Evolutionary conservation across 129 eudicot species (phyloP).

Genomic region (Daucus carota): DNA sequence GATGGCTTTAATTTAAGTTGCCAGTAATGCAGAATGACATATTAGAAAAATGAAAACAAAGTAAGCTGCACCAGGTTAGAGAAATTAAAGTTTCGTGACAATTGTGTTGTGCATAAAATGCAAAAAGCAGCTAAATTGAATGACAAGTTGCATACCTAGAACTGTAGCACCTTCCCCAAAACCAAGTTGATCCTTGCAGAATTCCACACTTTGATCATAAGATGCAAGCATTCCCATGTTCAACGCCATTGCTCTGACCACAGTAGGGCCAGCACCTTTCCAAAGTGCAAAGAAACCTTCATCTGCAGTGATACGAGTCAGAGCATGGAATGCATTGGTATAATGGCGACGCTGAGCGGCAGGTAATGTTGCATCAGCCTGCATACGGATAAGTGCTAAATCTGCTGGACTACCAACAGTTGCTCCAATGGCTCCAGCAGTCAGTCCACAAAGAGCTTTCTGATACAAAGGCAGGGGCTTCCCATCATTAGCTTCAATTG

Average conservation of each 20-base stretch:
- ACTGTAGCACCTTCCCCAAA: conserved; percentile 78
- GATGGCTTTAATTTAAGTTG: not conserved
- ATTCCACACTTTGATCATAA: conserved; percentile 90
- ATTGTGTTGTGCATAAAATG: too few species aligned
- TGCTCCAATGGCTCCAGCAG: conserved; percentile 96
- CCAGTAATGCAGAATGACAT: not conserved
- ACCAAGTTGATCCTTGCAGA: conserved; percentile 66
- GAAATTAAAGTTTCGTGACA: not conserved
- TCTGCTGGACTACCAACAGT: conserved; percentile 88
- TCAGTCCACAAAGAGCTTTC: conserved; percentile 88
- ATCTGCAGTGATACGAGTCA: conserved; percentile 59
- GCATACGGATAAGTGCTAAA: conserved; percentile 95
- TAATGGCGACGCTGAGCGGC: conserved; percentile 74
- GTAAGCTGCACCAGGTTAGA: not conserved
- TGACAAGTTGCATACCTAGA: conserved; percentile 38
- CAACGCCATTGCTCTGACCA: conserved; percentile 87
- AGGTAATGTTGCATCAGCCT: conserved; percentile 93
- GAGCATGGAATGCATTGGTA: conserved; percentile 88
- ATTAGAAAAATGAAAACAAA: not conserved
- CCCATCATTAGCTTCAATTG: conserved; percentile 86
- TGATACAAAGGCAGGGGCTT: conserved; percentile 88
- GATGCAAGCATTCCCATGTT: conserved; percentile 99
- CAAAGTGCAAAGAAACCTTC: conserved; percentile 83
- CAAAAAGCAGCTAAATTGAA: not conserved
- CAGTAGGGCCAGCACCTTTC: conserved; percentile 94